Base-by-base conservation (phyloP, 345 rosid genomes). In the Alliaria petiolata region DNA sequence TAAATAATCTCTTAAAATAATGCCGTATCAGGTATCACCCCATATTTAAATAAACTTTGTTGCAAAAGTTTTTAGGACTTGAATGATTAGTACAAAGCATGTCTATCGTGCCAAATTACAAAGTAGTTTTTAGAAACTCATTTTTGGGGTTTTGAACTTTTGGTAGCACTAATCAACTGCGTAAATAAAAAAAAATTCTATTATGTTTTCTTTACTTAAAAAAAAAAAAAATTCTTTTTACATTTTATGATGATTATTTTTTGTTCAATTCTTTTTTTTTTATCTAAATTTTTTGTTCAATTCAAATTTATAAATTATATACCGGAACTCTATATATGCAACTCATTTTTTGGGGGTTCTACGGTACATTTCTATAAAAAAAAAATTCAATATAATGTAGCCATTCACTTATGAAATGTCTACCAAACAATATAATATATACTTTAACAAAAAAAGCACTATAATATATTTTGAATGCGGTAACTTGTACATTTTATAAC, bases 61-160 rank as follows among this genome's bases (percentile, higher is more conserved):
- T 8, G 47, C 46, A 62, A 71, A 62, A 33, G 47, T 12, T 62
- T 54, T 20, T 15, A 71, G 46, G 28, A 62, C 70, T 6, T 22
- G 46, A 42, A 62, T 52, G 69, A 71, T 54, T 64, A 8, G 57
- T 54, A 44, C 76, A 72, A 72, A 63, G 40, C 33, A 31, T 53
- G 39, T 16, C 40, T 44, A 63, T 63, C 64, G 33, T 72, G 62
- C 68, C 8, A 71, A 39, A 38, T 49, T 7, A 38, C 46, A n/a
- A n/a, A n/a, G n/a, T n/a, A n/a, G n/a, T n/a, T n/a, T 39, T 40
- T 60, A 40, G 34, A 58, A 19, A 58, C 34, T 7, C 11, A 7
- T 12, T 38, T 58, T 15, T 20, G 20, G n/a, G 17, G 19, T 7
- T 58, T 22, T 22, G 25, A 22, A 22, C 25, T 22, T 22, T 58